Evolutionary conservation across 2,329 filamentous ascomycete species (phyloP).

Genomic region (Exophiala spinifera): DNA sequence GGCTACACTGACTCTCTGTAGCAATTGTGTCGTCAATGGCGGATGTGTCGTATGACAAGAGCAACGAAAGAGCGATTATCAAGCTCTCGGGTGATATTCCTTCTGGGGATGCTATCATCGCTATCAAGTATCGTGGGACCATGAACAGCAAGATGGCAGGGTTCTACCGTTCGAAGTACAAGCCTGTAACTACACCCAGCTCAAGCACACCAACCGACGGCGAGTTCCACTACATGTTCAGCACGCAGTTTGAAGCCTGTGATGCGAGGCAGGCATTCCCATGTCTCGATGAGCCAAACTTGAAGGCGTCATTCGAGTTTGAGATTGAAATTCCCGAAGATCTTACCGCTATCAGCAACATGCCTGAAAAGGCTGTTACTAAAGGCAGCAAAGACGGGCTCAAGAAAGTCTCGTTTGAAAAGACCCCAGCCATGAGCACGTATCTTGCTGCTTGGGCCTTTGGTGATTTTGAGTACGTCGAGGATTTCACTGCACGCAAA

Average conservation of each 20-base stretch:
- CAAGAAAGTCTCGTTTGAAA: slow-evolving; percentile 72
- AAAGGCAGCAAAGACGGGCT: slow-evolving; percentile 65
- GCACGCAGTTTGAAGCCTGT: slow-evolving; percentile 95
- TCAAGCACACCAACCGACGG: slow-evolving; percentile 72
- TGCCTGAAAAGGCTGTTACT: slow-evolving; percentile 75
- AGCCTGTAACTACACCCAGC: slow-evolving; percentile 68
- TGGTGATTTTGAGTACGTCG: slow-evolving; percentile 95
- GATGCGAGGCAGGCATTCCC: slow-evolving; percentile 94
- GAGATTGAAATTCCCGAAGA: slow-evolving; percentile 86
- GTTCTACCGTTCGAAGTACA: slow-evolving; percentile 93
- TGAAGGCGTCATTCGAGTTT: slow-evolving; percentile 95
- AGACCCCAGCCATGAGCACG: slow-evolving; percentile 86
- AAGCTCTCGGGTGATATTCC: slow-evolving; percentile 70
- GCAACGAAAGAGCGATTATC: slow-evolving; percentile 78
- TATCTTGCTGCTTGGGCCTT: slow-evolving; percentile 88
- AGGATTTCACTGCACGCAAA: slow-evolving; percentile 81
- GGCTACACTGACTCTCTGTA: not conserved
- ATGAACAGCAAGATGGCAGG: slow-evolving; percentile 91
- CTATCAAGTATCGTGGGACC: slow-evolving; percentile 72
- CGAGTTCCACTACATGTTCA: slow-evolving; percentile 68
- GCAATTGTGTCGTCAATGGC: slow-evolving; percentile 20
- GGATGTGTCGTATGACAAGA: slow-evolving; percentile 74
- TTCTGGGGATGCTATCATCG: slow-evolving; percentile 63
- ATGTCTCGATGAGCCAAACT: slow-evolving; percentile 95
- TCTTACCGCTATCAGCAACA: slow-evolving; percentile 88